Base-by-base conservation (phyloP, 1,284 basidiomycete species). In the Exobasidium rhododendri region DNA sequence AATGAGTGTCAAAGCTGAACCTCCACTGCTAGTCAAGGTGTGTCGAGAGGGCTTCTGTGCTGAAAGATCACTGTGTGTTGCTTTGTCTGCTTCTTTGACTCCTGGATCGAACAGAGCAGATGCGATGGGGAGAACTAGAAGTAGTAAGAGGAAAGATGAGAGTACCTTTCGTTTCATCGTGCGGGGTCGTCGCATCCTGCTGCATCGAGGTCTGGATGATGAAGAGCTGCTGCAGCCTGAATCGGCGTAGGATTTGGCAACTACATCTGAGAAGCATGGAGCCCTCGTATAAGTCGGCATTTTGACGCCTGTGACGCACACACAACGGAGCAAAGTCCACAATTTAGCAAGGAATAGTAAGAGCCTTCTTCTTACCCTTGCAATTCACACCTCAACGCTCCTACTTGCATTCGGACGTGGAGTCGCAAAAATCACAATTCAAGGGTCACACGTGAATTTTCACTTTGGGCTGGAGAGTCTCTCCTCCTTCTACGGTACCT, bases 91-190 rank as follows among this genome's bases (percentile, higher is more conserved):
- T 7, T 32, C 51, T 13, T 14, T 3, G 30, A 54, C 57, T 22
- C 57, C 57, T 20, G 57, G 57, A 24, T 58, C 57, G 24, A 58
- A 58, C 7, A 58, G 57, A 13, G 57, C 57, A 26, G 26, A 4
- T 20, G 47, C 4, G 13, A 24, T 50, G 5, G n/a, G 47, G 13
- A 50, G 13, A 13, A 20, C n/a, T 24, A 50, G 47, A 5, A 50
- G 13, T 6, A 50, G 24, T 26, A 50, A 4, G 22, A 24, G 22
- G 47, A 50, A 3, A 13, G 47, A 24, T 50, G 47, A 47, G 20
- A 47, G 6, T 7, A 47, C 13, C 13, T 20, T 50, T 20, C 28
- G 47, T 4, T 50, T 40, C 7, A 7, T 40, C 7, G 7, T 40
- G 17, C 35, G 35, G 17, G 7, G 35, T 40, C 35, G 35, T 10